These are phyloP conservation scores for Daedalea quercina DNA, from an alignment of 768 basidiomycete genomes.

Conservation along the genomic window DNA sequence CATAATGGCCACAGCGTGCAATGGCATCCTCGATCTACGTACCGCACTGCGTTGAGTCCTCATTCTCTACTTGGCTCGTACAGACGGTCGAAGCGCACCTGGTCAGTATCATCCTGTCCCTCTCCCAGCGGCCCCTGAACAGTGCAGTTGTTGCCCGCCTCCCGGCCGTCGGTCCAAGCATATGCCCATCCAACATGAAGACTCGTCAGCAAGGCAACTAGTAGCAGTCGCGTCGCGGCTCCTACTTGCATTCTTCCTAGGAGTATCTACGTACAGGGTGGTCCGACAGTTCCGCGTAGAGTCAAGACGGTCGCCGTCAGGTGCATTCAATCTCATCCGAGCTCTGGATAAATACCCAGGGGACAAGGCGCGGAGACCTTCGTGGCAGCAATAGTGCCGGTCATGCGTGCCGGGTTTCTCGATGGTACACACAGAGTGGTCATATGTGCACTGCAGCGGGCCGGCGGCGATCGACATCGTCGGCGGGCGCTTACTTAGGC, in stretches of 20 bases:
- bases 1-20: constrained; percentile 39
- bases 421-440: background rate
- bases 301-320: background rate
- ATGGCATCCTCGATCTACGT: constrained; percentile 43
- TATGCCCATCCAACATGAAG: background rate
- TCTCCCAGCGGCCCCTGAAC: constrained; percentile 16
- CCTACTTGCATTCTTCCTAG: background rate
- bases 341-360: background rate
- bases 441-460: background rate
- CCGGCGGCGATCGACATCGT: background rate
- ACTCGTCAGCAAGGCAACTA: background rate
- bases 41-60: background rate
- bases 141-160: constrained; percentile 8
- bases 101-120: constrained; percentile 21
- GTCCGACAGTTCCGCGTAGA: too few species aligned
- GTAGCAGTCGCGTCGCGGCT: background rate
- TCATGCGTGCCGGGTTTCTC: background rate
- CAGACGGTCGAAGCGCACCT: constrained; percentile 7
- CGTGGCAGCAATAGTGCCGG: too few species aligned
- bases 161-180: background rate
- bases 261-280: too few species aligned
- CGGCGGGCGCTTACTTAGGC: background rate
- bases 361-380: too few species aligned
- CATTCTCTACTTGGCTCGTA: background rate
- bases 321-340: background rate